A percentile compares a stretch with the other conserved stretches of the same genome.
These are phyloP conservation scores for Phyllosticta citrichinensis DNA, from an alignment of 2,329 filamentous ascomycete genomes.

Conservation along the genomic window DNA sequence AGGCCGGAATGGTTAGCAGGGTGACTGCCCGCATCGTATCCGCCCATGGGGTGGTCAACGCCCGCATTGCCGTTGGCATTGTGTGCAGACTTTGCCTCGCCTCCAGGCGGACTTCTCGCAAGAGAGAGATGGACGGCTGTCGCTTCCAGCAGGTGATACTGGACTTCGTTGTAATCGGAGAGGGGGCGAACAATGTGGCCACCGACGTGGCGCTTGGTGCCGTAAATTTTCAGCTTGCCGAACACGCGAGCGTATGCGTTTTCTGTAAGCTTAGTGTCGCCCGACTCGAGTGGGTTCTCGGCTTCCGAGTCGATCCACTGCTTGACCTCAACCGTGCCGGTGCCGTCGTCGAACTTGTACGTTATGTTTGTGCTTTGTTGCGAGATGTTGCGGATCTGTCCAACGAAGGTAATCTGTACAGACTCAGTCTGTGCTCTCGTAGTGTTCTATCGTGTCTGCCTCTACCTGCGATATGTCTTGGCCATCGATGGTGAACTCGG, in stretches of 20 bases:
- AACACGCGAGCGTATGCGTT: constrained; percentile 78
- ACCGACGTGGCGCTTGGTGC: constrained; percentile 70
- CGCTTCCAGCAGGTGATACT: constrained; percentile 83
- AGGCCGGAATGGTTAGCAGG: constrained; percentile 21
- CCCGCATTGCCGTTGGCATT: constrained; percentile 5
- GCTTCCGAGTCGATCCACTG: constrained; percentile 64
- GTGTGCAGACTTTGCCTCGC: constrained; percentile 25
- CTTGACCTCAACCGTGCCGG: constrained; percentile 83
- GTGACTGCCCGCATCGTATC: neutral
- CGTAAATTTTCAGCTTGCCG: constrained; percentile 75
- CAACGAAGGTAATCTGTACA: constrained; percentile 73
- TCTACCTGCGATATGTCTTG: constrained; percentile 52
- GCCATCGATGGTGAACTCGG: constrained; percentile 77
- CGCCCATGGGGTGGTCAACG: constrained; percentile 16
- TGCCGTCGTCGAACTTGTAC: constrained; percentile 91
- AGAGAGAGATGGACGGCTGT: constrained; percentile 81
- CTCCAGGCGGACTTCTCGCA: constrained; percentile 54
- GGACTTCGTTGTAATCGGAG: constrained; percentile 81
- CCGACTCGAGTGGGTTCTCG: constrained; percentile 36
- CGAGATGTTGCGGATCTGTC: constrained; percentile 79
- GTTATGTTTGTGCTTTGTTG: constrained; percentile 85
- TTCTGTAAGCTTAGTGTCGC: constrained; percentile 48
- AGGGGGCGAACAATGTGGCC: constrained; percentile 74
- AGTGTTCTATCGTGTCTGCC: neutral
- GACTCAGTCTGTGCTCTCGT: constrained; percentile 10